Percentiles rank a stretch among this genome's conserved stretches.
Conservation (phyloP, 2,329 filamentous ascomycete genomes). For the Epichloe elymi region DNA sequence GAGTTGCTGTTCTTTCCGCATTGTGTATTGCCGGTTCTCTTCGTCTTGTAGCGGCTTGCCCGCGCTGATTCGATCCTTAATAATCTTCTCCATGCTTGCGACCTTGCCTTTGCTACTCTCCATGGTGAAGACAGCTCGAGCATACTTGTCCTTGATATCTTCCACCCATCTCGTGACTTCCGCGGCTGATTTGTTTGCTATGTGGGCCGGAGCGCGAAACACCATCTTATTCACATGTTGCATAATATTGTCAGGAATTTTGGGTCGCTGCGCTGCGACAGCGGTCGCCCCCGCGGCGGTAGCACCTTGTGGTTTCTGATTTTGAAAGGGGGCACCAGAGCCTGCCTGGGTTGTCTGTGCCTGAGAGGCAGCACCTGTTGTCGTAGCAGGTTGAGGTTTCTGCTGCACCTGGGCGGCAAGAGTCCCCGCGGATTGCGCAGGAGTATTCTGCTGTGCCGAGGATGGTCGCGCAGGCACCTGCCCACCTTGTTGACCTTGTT, state of each 20-base stretch:
- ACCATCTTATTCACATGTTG: conserved; percentile 34
- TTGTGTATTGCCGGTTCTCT: conserved; percentile 31
- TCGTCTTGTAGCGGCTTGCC: conserved; percentile 32
- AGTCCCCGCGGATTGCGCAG: conserved; percentile 8
- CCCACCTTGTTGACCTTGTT: conserved; percentile 11
- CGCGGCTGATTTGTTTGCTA: conserved; percentile 27
- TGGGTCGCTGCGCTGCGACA: conserved; percentile 14
- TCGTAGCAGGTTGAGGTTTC: conserved; percentile 1
- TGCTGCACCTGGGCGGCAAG: conserved; percentile 10
- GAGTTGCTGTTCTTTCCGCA: conserved; percentile 29
- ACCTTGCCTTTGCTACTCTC: conserved; percentile 30
- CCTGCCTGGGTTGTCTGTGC: conserved; percentile 4
- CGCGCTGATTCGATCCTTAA: conserved; percentile 29
- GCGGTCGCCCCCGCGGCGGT: conserved; percentile 1
- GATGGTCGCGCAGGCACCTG: conserved; percentile 12
- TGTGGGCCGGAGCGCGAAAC: conserved; percentile 29
- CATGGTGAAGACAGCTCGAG: conserved; percentile 35
- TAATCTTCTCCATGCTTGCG: conserved; percentile 26
- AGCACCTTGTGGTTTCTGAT: conserved; percentile 10
- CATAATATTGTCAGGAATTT: conserved; percentile 30
- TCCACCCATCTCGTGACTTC: conserved; percentile 36
- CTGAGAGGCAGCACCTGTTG: conserved; percentile 1
- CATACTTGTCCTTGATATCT: conserved; percentile 34
- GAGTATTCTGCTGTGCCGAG: conserved; percentile 6
- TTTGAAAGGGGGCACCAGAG: conserved; percentile 7